Evolutionary conservation across 164 flowering plant species (phyloP), one percentile per base, ranked within the genome.

Genomic region (Stephania cephalantha): DNA sequence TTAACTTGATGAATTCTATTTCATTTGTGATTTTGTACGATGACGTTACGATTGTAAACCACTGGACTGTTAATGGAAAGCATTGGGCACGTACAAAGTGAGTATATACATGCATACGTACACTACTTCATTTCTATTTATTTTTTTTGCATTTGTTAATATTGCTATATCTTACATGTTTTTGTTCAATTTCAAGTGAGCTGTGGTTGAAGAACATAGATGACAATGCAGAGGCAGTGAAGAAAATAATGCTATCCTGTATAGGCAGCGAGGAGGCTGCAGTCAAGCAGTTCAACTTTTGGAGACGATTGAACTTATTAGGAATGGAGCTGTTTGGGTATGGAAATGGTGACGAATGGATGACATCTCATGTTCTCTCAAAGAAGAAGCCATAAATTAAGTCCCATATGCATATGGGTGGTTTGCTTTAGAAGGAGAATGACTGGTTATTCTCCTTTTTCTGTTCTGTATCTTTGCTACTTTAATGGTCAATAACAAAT

Each of bases 21-120:
- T 48, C 25, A 1, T 48, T 3, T 35, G 42, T 35, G 15, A 50
- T 35, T 48, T 79, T 64, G 45, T 75, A 79, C 76, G 76, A 79
- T 72, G 78, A 79, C 68, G 76, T 79, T 22, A 63, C 78, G 2
- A 70, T 76, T 63, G 70, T 75, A 6, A 45, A 79, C 35, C 81
- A 79, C 45, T 79, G 81, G 81, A 72, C 48, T 31, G 42, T 75
- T 3, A 79, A 75, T n/a, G 81, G 81, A 45, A 79, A 75, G 18
- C 78, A 79, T 42, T 79, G 46, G 48, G 35, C 73, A 6, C 76
- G 78, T 12, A 68, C 73, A 45, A 20, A 46, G 81, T 79, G 72
- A 6, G 73, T 0, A 58, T n/a, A 11, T 50, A 50, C 3, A 7
- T 50, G 15, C 15, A 48, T 35, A 35, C 4, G n/a, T n/a, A 35